Evolutionary conservation across 1,284 basidiomycete genomes (phyloP), one percentile per base, ranked within the genome.

Genomic region (Neotropicomus parvogracilis): DNA sequence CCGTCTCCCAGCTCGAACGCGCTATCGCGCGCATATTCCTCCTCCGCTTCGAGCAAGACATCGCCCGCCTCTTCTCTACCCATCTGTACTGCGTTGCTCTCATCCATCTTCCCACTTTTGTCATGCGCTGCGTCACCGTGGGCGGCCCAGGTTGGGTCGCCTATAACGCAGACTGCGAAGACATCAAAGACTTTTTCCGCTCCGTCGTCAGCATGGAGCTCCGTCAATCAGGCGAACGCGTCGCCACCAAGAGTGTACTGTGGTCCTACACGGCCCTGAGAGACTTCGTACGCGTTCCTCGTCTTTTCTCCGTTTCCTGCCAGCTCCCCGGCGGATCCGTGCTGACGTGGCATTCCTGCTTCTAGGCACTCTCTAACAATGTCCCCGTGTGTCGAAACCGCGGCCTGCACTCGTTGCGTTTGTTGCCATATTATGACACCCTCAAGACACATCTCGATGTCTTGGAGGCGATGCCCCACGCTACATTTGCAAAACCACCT

Each of bases 231-330:
- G 83, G 83, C 12, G 83, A 86, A 54, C 74, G 83, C 21, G 82
- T 85, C 17, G 84, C 84, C 13, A 85, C 84, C 10, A 86, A 85
- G 71, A 84, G 81, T 57, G 80, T 85, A 10, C 66, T 86, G 45
- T 86, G 83, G 83, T 83, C 81, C 2, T 86, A 86, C 65, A 86
- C 83, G 2, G 83, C 82, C 28, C 67, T 86, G 20, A 68, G 84
- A 48, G 80, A 86, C 66, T 86, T 86, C 59, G 83, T 85, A 66
- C 60, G 59, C 52, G 27, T 47, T 13, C 16, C 32, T 3, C 33
- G 6, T 17, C 17, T 12, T 16, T 14, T 5, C 7, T 6, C 2
- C 1, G 4, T 9, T 17, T 14, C 13, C 13, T 27, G 8, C 31
- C 40, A n/a, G 10, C 20, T n/a, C 7, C 20, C 14, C n/a, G 12